Evolutionary conservation across 1,139 yeast genomes (phyloP), one percentile per base, ranked within the genome.

Genomic region (Protomyces macrosporus): DNA sequence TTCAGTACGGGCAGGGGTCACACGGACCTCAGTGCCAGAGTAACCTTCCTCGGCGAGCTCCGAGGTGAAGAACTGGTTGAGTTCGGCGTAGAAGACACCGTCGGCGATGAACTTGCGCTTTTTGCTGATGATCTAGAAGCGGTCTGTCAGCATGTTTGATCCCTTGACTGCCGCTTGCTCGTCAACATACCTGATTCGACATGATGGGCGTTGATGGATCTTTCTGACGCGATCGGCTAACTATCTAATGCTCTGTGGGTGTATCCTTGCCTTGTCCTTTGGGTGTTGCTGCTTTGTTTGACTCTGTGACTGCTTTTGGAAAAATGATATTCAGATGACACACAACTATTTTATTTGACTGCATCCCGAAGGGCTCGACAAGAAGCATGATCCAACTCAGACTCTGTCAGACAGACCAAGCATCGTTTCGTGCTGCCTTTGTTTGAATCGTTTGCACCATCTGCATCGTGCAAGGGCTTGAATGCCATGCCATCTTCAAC

Each of bases 61-160:
- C 84, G 98, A 90, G 86, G 98, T 90, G 90, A 93, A 95, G 95
- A 93, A 93, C 85, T 93, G 98, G 87, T 93, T 93, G 79, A 93
- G 85, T 84, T 93, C 99, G 82, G 99, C 99, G 95, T 87, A 93
- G 87, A 93, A 90, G 78, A 93, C 99, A 89, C 99, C 99, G 85
- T 93, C 99, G 82, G 97, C 97, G 81, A 91, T 97, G 76, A 66
- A 66, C 67, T 66, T 58, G 53, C 62, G 53, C 62, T 58, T 58
- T 52, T 58, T 58, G 45, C 56, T 51, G 56, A 58, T 58, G 40
- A 58, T 58, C 62, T 58, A 36, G 39, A n/a, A 34, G 39, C 23
- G 37, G 14, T 32, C 14, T 23, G n/a, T 57, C 23, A 12, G 50
- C n/a, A 6, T 9, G 37, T 9, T 16, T 30, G 6, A 4, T 12